Conservation (phyloP, 345 rosid genomes). For the Lumnitzera littorea region DNA sequence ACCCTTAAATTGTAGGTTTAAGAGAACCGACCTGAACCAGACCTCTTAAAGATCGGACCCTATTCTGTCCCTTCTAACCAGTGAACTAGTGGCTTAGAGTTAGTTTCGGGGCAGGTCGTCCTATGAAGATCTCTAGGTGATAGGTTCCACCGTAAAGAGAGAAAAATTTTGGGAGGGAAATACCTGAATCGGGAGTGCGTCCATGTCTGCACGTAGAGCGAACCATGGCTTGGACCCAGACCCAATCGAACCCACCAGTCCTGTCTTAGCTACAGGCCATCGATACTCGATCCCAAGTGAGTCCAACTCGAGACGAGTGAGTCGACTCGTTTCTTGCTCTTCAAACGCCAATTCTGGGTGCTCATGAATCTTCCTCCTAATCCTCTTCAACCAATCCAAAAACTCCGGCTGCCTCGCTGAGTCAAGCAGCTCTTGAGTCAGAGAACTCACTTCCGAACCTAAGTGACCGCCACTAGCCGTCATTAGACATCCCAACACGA, state of each 20-base stretch:
- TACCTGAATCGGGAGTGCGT: constrained; percentile 51
- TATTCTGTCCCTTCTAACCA: no score
- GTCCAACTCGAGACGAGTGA: constrained; percentile 33
- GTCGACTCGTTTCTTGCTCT: constrained; percentile 31
- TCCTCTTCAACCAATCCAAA: constrained; percentile 29
- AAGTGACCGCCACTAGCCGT: background rate
- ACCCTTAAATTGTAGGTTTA: no score
- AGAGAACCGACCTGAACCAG: no score
- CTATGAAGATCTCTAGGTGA: no score
- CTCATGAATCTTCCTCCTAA: constrained; percentile 40
- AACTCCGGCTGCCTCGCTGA: constrained; percentile 33
- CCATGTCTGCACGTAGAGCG: constrained; percentile 57
- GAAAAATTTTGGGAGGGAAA: no score
- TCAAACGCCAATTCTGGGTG: constrained; percentile 42
- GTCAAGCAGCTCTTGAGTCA: constrained; percentile 21
- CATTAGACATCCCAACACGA: background rate
- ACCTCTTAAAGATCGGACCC: no score
- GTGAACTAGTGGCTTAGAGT: no score
- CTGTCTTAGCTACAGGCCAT: constrained; percentile 48
- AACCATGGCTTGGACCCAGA: constrained; percentile 37
- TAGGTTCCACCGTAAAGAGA: no score
- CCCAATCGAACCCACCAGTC: constrained; percentile 40
- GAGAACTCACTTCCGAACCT: constrained; percentile 6
- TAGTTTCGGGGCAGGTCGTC: no score
- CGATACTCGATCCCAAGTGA: constrained; percentile 30